Percentiles rank a stretch among this genome's conserved stretches.
Conservation (phyloP, 2,329 filamentous ascomycete species). For the Scedosporium apiospermum region DNA sequence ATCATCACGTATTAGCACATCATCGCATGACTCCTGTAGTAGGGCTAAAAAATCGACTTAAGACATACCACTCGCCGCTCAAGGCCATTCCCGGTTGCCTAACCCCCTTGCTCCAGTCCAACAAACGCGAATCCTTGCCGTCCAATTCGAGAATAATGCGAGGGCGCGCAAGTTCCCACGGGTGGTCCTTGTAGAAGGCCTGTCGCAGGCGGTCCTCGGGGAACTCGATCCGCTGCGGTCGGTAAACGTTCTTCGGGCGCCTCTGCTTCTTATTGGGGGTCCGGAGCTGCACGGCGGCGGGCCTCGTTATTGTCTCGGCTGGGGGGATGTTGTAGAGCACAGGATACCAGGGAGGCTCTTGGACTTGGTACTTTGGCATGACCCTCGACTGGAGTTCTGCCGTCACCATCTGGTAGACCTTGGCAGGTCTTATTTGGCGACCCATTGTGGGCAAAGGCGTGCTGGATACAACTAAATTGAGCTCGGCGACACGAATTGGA, state of each 20-base stretch:
- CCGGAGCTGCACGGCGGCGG: constrained; percentile 38
- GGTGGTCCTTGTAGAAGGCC: constrained; percentile 87
- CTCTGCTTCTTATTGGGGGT: constrained; percentile 26
- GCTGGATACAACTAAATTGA: background rate
- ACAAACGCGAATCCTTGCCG: constrained; percentile 66
- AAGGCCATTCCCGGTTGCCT: constrained; percentile 66
- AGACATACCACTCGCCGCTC: constrained; percentile 72
- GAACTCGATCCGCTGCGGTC: constrained; percentile 68
- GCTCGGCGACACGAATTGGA: background rate
- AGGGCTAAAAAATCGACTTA: background rate
- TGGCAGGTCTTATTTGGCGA: constrained; percentile 34
- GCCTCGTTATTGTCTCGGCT: constrained; percentile 46
- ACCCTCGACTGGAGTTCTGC: constrained; percentile 32
- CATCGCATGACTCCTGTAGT: background rate
- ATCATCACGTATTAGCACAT: constrained; percentile 6
- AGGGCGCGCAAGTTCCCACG: constrained; percentile 91
- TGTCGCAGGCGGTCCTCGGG: constrained; percentile 73
- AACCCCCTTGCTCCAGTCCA: constrained; percentile 70
- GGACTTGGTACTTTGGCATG: constrained; percentile 21
- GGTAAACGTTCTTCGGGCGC: constrained; percentile 68
- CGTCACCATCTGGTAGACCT: constrained; percentile 36
- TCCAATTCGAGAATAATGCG: constrained; percentile 76
- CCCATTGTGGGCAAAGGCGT: constrained; percentile 22
- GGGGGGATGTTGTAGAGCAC: constrained; percentile 46
- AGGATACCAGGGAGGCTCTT: constrained; percentile 38